Base-by-base conservation (phyloP, 2,329 filamentous ascomycete species). In the Diaporthe citri region DNA sequence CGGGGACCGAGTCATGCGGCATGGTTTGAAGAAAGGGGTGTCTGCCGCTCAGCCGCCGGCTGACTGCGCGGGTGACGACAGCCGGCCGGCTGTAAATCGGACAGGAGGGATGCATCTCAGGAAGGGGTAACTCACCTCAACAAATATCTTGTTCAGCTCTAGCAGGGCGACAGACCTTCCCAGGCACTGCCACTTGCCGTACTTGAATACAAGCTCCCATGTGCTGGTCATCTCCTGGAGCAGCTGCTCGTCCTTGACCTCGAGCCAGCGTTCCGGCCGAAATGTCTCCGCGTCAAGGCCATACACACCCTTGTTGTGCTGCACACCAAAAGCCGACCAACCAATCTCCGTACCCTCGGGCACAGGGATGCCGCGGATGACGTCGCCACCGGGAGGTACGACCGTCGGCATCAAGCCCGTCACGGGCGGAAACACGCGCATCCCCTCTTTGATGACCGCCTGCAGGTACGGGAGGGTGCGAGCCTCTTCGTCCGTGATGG, bases 201-300 rank as follows among this genome's bases (percentile, higher is more conserved):
- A 80, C 22, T 84, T 84, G 79, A 88, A 89, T 0, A 86, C 80
- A 20, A 86, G 79, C 64, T 87, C 86, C 67, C 84, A 79, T 1
- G 83, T 85, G 51, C 80, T 79, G 39, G 82, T 80, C 82, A 86
- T 87, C 4, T 57, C 62, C 22, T 80, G 80, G 22, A 81, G 78
- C 70, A 82, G 78, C 55, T 82, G 81, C 1, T 80, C 80, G 1
- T 79, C 77, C 15, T 82, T 80, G 13, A 80, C 82, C 73, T 86
- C 82, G 15, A 90, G 77, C 87, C 88, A 90, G 57, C 88, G 83
- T 69, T 88, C 87, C 1, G 88, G 89, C 31, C 84, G 81, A 78
- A 86, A 90, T 0, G 84, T 73, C 46, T 84, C 80, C 3, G 84
- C 83, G 74, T 88, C 85, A 1, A 79, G 74, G 12, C 86, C 85